Percentiles rank a stretch among this genome's conserved stretches.
phyloP scores from a whole-genome alignment of 2,329 filamentous ascomycete genomes.

The Grosmannia huntii region DNA sequence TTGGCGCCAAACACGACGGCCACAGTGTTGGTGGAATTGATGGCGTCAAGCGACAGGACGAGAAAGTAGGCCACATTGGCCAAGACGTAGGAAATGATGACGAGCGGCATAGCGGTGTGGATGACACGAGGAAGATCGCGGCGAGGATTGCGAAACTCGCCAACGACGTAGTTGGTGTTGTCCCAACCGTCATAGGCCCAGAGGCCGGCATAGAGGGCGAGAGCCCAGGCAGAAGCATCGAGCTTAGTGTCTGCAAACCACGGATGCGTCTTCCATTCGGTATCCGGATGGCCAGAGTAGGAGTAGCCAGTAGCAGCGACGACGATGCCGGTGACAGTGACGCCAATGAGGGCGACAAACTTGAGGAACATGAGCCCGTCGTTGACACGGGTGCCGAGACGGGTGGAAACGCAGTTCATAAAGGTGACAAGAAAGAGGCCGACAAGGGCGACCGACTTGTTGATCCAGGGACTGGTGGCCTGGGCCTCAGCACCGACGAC shows the following conservation, averaged over 20 bases:
- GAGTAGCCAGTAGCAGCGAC: constrained; percentile 80
- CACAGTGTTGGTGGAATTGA: constrained; percentile 87
- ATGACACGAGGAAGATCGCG: constrained; percentile 89
- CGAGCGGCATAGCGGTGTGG: constrained; percentile 89
- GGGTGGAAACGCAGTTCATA: constrained; percentile 84
- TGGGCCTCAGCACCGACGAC: constrained; percentile 77
- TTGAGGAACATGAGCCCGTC: constrained; percentile 96
- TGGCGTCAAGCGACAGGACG: constrained; percentile 66
- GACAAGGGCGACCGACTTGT: constrained; percentile 71
- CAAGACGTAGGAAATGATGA: constrained; percentile 80
- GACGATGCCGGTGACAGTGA: constrained; percentile 78
- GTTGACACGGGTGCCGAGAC: constrained; percentile 72
- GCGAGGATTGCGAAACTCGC: constrained; percentile 84
- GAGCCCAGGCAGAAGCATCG: constrained; percentile 76
- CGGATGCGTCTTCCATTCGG: constrained; percentile 72
- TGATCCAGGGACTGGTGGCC: constrained; percentile 72
- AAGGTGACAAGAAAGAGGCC: constrained; percentile 67
- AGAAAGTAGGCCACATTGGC: constrained; percentile 93
- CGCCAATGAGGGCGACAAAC: constrained; percentile 75
- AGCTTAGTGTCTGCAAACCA: constrained; percentile 84
- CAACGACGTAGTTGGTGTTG: constrained; percentile 96
- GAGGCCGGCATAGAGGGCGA: constrained; percentile 86
- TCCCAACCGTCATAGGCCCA: constrained; percentile 99
- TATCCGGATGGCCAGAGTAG: constrained; percentile 58
- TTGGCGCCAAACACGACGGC: constrained; percentile 84